Base-by-base conservation (phyloP, 306 rosid genomes). In the Hippophae rhamnoides region DNA sequence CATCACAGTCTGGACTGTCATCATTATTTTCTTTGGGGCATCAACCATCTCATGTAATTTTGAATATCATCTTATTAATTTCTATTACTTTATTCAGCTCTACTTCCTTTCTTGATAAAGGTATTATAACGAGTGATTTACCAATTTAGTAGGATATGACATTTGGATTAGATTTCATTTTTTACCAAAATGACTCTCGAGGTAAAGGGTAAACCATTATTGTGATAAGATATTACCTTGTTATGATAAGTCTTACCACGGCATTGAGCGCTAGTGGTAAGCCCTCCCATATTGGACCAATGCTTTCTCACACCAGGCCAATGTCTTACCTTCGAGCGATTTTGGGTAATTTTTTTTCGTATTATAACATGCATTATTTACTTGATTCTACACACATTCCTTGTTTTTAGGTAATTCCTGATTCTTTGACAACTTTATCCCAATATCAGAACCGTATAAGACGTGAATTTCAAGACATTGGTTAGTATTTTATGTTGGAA, bases 341-440 rank as follows among this genome's bases (percentile, higher is more conserved):
- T 18, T 18, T 18, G 23, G 23, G 23, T 18, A 18, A 18, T 18
- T 18, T 18, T 18, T 18, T 18, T 18, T 18, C 1, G 42, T 2
- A 31, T 31, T 31, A 31, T 31, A 31, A 31, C 38, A 31, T 31
- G 23, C 41, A 5, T 13, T 54, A 41, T 4, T 18, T 13, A 8
- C 9, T 60, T 45, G 14, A 14, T 13, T 18, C 43, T 47, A 6
- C 11, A 8, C 49, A n/a, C 75, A n/a, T 80, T 71, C 54, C 63
- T 31, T 31, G 5, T 70, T 65, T 78, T 31, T 58, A 93, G 99
- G 95, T 80, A 49, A 84, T 93, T 84, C 97, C 89, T 57, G 97
- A 81, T 77, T 93, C 99, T 73, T 80, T 93, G 85, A 77, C 93
- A 48, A 93, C 99, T 60, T 74, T 93, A 75, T 76, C 86, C 66